phyloP scores from a whole-genome alignment of 192 early-diverging fungal species.

The Coemansia sp. region DNA sequence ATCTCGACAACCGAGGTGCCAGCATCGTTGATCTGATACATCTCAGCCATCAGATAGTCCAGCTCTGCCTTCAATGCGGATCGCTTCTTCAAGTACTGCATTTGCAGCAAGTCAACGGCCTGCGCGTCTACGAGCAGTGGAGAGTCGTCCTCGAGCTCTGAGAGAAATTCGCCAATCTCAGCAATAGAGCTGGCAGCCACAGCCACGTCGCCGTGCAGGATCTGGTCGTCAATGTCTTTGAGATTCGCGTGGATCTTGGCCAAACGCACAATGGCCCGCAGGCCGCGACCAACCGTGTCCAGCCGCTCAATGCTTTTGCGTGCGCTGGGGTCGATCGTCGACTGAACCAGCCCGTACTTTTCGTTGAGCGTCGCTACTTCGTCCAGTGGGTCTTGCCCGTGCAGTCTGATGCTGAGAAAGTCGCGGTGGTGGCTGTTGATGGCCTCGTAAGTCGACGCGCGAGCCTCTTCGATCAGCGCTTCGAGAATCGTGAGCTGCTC shows the following conservation, averaged over 20 bases:
- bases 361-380: conserved; percentile 50
- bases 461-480: conserved; percentile 22
- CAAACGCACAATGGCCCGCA: conserved; percentile 29
- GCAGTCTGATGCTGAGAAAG: conserved; percentile 27
- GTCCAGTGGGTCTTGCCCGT: conserved; percentile 46
- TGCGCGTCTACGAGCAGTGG: neutral
- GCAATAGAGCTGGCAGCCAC: conserved; percentile 41
- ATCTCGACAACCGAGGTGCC: conserved; percentile 24
- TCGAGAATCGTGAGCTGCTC: conserved; percentile 29
- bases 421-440: conserved; percentile 45
- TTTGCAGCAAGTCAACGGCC: conserved; percentile 17
- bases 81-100: conserved; percentile 25
- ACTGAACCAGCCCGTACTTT: conserved; percentile 30
- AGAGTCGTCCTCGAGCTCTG: conserved; percentile 21
- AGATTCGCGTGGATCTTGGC: conserved; percentile 46
- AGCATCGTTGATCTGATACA: conserved; percentile 11
- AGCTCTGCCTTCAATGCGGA: conserved; percentile 39
- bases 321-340: neutral
- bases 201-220: conserved; percentile 41
- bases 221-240: conserved; percentile 45
- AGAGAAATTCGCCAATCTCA: conserved; percentile 30
- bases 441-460: conserved; percentile 35
- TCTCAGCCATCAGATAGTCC: conserved; percentile 35
- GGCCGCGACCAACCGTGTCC: conserved; percentile 17
- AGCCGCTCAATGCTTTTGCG: conserved; percentile 10